Conservation (phyloP, 768 basidiomycete genomes). For the Mycena haematopus region DNA sequence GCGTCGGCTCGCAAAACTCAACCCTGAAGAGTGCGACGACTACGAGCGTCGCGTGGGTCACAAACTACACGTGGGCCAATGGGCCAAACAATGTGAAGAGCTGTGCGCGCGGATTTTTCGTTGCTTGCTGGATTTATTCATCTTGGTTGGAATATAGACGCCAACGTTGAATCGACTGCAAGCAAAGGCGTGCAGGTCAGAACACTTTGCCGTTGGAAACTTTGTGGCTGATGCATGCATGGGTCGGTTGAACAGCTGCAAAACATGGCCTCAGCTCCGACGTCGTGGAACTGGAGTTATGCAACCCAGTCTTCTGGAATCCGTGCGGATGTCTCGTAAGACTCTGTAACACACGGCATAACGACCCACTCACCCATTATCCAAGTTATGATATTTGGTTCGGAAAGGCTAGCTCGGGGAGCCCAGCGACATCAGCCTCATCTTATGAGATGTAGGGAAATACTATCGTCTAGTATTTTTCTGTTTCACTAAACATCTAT, state of each 20-base stretch:
- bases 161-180: slow-evolving; percentile 53
- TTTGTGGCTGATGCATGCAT: background rate
- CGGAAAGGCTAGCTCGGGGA: slow-evolving; percentile 49
- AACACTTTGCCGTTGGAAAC: background rate
- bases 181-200: slow-evolving; percentile 56
- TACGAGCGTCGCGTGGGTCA: slow-evolving; percentile 56
- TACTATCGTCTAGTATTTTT: background rate
- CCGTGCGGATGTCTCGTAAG: slow-evolving; percentile 61
- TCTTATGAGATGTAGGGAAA: slow-evolving; percentile 58
- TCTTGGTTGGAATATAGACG: slow-evolving; percentile 40
- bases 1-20: slow-evolving; percentile 56
- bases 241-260: slow-evolving; percentile 40
- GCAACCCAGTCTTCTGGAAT: slow-evolving; percentile 49
- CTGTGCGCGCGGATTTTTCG: slow-evolving; percentile 42
- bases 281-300: slow-evolving; percentile 60
- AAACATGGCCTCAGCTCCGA: slow-evolving; percentile 51
- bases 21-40: slow-evolving; percentile 49
- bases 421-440: slow-evolving; percentile 53
- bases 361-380: background rate
- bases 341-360: background rate
- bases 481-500: background rate
- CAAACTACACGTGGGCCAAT: slow-evolving; percentile 59
- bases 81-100: slow-evolving; percentile 60
- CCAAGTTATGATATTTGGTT: slow-evolving; percentile 62
- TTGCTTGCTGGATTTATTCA: background rate